phyloP scores from a whole-genome alignment of 2,329 filamentous ascomycete species.

The Colletotrichum nymphaeae region DNA sequence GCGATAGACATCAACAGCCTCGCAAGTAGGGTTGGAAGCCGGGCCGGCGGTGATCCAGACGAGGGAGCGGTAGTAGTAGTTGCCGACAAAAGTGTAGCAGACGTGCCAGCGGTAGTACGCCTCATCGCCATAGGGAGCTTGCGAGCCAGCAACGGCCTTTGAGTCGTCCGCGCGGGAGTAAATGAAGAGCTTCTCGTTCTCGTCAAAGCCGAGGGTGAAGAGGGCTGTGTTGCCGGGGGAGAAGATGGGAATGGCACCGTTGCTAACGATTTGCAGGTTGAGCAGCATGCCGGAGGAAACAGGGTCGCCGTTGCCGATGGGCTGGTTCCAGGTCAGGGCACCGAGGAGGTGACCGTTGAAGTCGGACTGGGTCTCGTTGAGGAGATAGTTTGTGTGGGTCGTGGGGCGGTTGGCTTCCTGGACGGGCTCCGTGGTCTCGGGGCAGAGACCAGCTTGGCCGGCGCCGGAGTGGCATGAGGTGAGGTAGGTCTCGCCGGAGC shows the following conservation, averaged over 20 bases:
- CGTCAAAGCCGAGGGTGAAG: constrained; percentile 27
- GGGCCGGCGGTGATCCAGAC: constrained; percentile 29
- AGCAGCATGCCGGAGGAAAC: constrained; percentile 10
- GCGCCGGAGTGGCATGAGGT: constrained; percentile 31
- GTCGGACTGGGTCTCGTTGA: constrained; percentile 8
- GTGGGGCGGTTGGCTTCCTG: not conserved
- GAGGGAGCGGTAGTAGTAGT: constrained; percentile 34
- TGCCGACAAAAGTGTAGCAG: constrained; percentile 31
- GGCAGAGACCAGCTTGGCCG: constrained; percentile 30
- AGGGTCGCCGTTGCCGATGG: constrained; percentile 16
- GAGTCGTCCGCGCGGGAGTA: constrained; percentile 21
- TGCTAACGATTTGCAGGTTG: constrained; percentile 20
- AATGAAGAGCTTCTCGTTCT: constrained; percentile 24
- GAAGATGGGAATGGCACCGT: constrained; percentile 32
- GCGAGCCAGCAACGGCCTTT: constrained; percentile 6
- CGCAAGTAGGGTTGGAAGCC: constrained; percentile 31
- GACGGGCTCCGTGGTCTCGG: not conserved
- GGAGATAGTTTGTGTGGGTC: constrained; percentile 10
- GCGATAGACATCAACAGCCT: constrained; percentile 8
- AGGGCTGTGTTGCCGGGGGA: constrained; percentile 10
- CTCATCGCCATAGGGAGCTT: not conserved
- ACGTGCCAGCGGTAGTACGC: constrained; percentile 33
- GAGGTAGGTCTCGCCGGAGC: constrained; percentile 23
- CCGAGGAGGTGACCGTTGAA: constrained; percentile 6
- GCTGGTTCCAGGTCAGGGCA: constrained; percentile 29